Percentiles rank a stretch among this genome's conserved stretches.
Conservation (phyloP, 2,329 filamentous ascomycete species). For the Dactylellina haptotyla region DNA sequence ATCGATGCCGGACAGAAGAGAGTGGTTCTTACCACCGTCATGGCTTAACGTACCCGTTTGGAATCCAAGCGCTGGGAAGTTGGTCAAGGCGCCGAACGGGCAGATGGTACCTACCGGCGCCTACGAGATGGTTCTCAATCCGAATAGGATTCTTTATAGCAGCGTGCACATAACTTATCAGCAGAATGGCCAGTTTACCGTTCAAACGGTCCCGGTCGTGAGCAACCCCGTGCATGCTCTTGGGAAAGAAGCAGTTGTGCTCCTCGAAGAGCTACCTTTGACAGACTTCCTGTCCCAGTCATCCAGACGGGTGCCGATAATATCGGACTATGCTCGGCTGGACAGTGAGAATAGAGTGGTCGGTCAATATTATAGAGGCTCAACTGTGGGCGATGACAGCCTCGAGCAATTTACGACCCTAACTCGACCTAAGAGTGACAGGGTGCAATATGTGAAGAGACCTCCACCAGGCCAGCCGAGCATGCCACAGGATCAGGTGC, state of each 20-base stretch:
- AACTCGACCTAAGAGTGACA: background rate
- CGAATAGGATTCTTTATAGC: conserved; percentile 48
- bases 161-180: conserved; percentile 28
- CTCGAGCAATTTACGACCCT: conserved; percentile 1
- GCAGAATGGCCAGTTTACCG: background rate
- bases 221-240: conserved; percentile 28
- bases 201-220: conserved; percentile 30
- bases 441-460: background rate
- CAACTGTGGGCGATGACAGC: background rate
- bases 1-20: background rate
- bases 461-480: background rate
- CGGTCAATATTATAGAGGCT: conserved; percentile 9
- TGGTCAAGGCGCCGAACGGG: conserved; percentile 5
- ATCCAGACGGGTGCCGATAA: background rate
- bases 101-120: conserved; percentile 1
- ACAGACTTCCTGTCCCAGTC: conserved; percentile 1
- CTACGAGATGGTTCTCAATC: conserved; percentile 35
- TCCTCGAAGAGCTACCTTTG: conserved; percentile 24
- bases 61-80: background rate
- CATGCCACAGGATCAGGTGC: background rate
- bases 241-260: background rate
- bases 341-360: background rate
- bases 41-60: conserved; percentile 42
- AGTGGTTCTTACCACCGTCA: conserved; percentile 43
- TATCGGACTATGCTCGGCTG: conserved; percentile 1